Conservation (phyloP, 306 rosid species). For the Carpinus viminea region DNA sequence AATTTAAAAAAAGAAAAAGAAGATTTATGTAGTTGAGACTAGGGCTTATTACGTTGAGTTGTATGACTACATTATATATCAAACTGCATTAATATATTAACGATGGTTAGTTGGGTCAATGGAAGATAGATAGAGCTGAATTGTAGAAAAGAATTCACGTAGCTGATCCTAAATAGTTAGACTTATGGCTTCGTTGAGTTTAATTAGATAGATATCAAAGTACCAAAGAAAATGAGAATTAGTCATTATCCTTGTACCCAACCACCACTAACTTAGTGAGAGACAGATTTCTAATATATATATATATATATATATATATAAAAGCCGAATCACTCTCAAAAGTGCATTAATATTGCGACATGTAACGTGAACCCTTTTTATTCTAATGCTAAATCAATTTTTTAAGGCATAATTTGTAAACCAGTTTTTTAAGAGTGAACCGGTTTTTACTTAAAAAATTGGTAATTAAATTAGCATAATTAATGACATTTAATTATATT, state of each 20-base stretch:
- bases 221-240: constrained; percentile 4
- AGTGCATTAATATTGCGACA: too few relatives aligned
- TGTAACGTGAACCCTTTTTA: too few relatives aligned
- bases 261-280: constrained; percentile 12
- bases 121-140: neutral
- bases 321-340: too few relatives aligned
- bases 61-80: neutral
- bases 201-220: neutral
- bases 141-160: neutral
- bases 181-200: neutral
- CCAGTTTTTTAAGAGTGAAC: too few relatives aligned
- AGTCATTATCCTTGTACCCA: constrained; percentile 1
- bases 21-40: neutral
- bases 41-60: neutral
- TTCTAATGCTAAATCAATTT: too few relatives aligned
- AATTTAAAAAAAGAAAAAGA: neutral
- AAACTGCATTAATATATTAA: neutral
- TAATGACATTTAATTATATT: too few relatives aligned
- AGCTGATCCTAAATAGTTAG: neutral
- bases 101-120: neutral
- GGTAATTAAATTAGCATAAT: too few relatives aligned
- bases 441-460: too few relatives aligned
- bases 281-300: neutral
- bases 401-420: too few relatives aligned
- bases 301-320: too few relatives aligned